A percentile compares a stretch with the other conserved stretches of the same genome.
Evolutionary conservation across 768 basidiomycete genomes (phyloP).

Genomic region (Thelephora aurantiotincta): DNA sequence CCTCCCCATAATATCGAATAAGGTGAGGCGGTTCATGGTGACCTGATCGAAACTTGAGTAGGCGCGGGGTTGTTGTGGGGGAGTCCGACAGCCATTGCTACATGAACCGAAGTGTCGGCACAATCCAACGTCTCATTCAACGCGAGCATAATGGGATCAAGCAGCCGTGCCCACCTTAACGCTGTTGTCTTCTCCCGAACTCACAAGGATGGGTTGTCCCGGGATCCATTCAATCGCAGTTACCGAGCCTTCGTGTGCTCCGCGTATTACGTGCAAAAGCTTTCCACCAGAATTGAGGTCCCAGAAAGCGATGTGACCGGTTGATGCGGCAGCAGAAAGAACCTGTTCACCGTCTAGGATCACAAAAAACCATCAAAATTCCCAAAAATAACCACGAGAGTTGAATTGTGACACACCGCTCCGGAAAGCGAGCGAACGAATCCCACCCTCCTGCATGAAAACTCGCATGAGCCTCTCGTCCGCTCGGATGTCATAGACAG

Average conservation of each 20-base stretch:
- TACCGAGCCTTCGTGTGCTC: slow-evolving; percentile 81
- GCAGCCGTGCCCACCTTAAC: slow-evolving; percentile 50
- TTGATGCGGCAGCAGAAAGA: slow-evolving; percentile 75
- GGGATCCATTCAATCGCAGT: slow-evolving; percentile 83
- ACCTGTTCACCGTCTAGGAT: slow-evolving; percentile 70
- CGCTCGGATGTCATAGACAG: slow-evolving; percentile 79
- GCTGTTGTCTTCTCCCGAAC: slow-evolving; percentile 87
- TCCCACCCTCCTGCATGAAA: slow-evolving; percentile 78
- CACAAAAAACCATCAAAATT: no score
- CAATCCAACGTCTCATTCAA: not conserved
- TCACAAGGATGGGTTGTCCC: slow-evolving; percentile 83
- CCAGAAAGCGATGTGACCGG: slow-evolving; percentile 87
- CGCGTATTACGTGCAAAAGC: slow-evolving; percentile 71
- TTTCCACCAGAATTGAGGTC: slow-evolving; percentile 76
- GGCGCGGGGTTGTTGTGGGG: slow-evolving; percentile 68
- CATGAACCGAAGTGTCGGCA: not conserved
- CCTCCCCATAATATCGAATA: slow-evolving; percentile 92
- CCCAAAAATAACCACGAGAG: not conserved
- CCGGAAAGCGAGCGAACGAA: slow-evolving; percentile 70
- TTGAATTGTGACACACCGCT: slow-evolving; percentile 37
- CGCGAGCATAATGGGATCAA: not conserved
- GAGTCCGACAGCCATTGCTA: slow-evolving; percentile 99
- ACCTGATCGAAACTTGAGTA: slow-evolving; percentile 86
- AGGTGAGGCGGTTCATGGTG: slow-evolving; percentile 85
- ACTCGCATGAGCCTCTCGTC: slow-evolving; percentile 84